Evolutionary conservation across 139 green algal genomes (phyloP), one percentile per base, ranked within the genome.

Genomic region (Desmodesmus armatus): DNA sequence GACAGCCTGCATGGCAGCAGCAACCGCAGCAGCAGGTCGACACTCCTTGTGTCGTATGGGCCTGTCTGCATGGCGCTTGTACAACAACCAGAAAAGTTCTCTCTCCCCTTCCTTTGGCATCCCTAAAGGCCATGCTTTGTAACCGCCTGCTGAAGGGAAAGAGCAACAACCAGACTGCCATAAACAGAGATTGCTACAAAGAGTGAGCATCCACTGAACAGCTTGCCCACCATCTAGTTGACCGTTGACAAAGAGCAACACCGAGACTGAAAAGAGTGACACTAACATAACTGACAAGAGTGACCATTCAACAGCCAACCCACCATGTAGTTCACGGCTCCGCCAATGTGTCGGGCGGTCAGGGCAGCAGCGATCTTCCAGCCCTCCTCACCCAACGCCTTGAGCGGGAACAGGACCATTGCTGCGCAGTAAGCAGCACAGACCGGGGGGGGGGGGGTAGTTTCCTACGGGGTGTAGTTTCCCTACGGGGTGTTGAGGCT

Each of bases 241-340:
- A n/a, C n/a, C n/a, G n/a, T n/a, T n/a, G n/a, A n/a, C n/a, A n/a
- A n/a, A n/a, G n/a, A n/a, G n/a, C n/a, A n/a, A n/a, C n/a, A n/a
- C n/a, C n/a, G n/a, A n/a, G n/a, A n/a, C n/a, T n/a, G n/a, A n/a
- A n/a, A n/a, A n/a, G n/a, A n/a, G n/a, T n/a, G n/a, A n/a, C 5
- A 31, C 58, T 15, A n/a, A 67, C 58, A 67, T 15, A 23, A 13
- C 9, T 9, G 47, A 9, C 9, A 55, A 55, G 19, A 33, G 58
- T 67, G n/a, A 73, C 37, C 35, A 35, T 11, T 44, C 39, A 40
- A 58, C 25, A 1, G 37, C 39, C n/a, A 4, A 41, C 73, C 39
- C 74, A 81, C 74, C 82, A 99, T 95, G 86, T 98, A 99, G 92
- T 99, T 99, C 39, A 99, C 93, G 0, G 93, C 93, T 3, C 94